Percentiles rank a stretch among this genome's conserved stretches.
Evolutionary conservation across 2,329 filamentous ascomycete species (phyloP).

Genomic region (Mycosphaerella arachidis): DNA sequence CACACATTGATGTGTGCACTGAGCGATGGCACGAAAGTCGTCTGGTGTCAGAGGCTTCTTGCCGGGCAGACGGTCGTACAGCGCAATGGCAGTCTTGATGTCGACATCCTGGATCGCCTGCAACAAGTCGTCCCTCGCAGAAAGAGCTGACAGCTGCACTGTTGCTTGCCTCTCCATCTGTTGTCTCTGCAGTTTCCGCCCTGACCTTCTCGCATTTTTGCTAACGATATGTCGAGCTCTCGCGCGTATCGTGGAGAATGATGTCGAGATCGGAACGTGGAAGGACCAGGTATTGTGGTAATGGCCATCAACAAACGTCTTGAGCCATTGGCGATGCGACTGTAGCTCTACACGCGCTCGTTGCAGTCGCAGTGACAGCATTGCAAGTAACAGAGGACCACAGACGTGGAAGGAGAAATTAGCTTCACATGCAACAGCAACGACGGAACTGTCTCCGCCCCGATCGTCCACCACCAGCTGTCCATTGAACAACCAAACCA

Average conservation of each 20-base stretch:
- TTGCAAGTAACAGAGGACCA: conserved; percentile 1
- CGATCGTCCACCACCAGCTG: conserved; percentile 9
- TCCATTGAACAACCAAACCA: conserved; percentile 1
- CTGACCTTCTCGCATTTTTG: background rate
- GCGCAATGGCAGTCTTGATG: conserved; percentile 15
- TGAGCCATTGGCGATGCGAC: conserved; percentile 24
- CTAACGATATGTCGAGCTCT: background rate
- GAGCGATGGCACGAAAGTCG: conserved; percentile 15
- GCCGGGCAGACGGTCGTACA: conserved; percentile 17
- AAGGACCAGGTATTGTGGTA: background rate
- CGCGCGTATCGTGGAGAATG: background rate
- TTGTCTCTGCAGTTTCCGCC: conserved; percentile 11
- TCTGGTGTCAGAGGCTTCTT: conserved; percentile 12
- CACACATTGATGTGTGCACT: conserved; percentile 13
- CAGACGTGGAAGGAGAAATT: background rate
- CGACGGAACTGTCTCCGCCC: background rate
- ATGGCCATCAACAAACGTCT: conserved; percentile 12
- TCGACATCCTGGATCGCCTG: conserved; percentile 19
- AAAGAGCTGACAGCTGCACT: conserved; percentile 8
- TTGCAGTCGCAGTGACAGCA: conserved; percentile 16
- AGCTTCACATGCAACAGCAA: conserved; percentile 2
- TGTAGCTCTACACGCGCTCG: conserved; percentile 23
- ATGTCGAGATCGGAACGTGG: background rate
- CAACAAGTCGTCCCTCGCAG: conserved; percentile 13
- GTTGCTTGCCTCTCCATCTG: background rate